phyloP scores from a whole-genome alignment of 148 eudicot genomes.

The Rhododendron simsii region DNA sequence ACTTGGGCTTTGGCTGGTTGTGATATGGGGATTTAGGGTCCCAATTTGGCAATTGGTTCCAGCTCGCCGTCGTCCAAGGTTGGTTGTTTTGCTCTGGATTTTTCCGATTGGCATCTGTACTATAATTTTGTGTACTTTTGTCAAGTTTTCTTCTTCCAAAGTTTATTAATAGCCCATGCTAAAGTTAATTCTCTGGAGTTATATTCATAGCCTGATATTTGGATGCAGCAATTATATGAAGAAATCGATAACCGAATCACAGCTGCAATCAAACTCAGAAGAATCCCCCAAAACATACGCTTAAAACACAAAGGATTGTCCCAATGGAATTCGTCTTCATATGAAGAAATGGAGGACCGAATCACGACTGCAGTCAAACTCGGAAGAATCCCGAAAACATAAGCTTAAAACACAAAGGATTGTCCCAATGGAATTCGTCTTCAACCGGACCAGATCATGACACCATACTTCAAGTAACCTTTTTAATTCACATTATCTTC shows the following conservation, averaged over 20 bases:
- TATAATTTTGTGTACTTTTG: background rate
- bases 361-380: conserved; percentile 40
- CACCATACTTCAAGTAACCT: conserved; percentile 66
- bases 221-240: conserved; percentile 53
- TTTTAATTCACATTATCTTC: background rate
- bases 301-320: conserved; percentile 61
- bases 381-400: conserved; percentile 42
- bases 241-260: conserved; percentile 59
- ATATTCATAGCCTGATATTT: background rate
- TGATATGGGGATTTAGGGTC: no score
- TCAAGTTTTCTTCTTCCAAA: background rate
- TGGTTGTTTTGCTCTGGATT: no score
- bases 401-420: conserved; percentile 53
- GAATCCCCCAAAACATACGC: conserved; percentile 38
- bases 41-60: no score
- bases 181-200: background rate
- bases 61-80: no score
- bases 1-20: no score
- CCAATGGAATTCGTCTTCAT: conserved; percentile 34
- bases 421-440: conserved; percentile 55
- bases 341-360: conserved; percentile 42
- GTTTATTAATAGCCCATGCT: background rate
- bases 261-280: conserved; percentile 31
- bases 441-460: conserved; percentile 58
- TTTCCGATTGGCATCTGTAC: no score